Conservation (phyloP, 805 yeast genomes). For the Candida andamanensis region DNA sequence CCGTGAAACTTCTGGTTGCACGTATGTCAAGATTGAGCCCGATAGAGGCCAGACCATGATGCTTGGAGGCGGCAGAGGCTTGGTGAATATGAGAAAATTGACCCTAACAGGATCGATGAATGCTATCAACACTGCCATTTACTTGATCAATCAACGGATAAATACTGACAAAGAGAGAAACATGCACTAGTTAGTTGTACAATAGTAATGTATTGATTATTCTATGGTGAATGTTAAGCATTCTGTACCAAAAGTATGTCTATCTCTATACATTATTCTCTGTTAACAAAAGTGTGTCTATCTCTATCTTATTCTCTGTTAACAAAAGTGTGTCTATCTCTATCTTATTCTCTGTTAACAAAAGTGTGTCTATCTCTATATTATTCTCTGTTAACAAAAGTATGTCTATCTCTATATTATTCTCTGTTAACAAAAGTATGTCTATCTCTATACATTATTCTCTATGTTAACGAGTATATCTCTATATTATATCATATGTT, state of each 20-base stretch:
- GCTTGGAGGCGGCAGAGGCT: constrained; percentile 41
- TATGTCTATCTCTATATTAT: too few relatives aligned
- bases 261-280: neutral
- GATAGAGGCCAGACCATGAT: constrained; percentile 48
- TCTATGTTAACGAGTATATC: too few relatives aligned
- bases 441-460: too few relatives aligned
- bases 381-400: too few relatives aligned
- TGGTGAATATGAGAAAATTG: constrained; percentile 48
- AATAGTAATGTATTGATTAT: neutral
- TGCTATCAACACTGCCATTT: constrained; percentile 69
- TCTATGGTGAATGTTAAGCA: neutral
- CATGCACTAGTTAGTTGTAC: constrained; percentile 5
- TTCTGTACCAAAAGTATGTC: neutral
- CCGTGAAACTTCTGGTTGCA: constrained; percentile 64
- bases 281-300: neutral
- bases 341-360: too few relatives aligned
- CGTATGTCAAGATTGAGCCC: constrained; percentile 67
- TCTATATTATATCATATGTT: too few relatives aligned
- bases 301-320: too few relatives aligned
- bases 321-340: too few relatives aligned
- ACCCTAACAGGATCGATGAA: constrained; percentile 62
- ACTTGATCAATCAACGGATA: constrained; percentile 66
- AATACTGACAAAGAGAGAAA: constrained; percentile 59
- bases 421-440: too few relatives aligned
- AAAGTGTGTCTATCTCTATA: too few relatives aligned